Conservation (phyloP, 257 asterid genomes). For the Plantago ovata region DNA sequence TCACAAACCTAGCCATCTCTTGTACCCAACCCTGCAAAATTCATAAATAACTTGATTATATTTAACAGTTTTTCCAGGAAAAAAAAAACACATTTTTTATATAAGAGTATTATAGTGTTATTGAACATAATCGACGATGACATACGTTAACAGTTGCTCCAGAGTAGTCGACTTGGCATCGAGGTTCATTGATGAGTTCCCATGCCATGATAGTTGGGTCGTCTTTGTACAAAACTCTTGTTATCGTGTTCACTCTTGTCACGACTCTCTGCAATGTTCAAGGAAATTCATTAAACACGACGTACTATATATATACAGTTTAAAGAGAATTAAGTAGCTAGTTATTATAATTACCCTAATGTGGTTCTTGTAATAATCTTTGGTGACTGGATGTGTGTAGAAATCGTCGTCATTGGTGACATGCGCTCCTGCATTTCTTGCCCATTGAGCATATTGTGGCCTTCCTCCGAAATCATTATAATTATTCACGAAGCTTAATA, state of each 20-base stretch:
- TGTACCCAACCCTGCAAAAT: constrained; percentile 39
- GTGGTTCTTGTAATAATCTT: constrained; percentile 66
- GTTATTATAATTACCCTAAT: constrained; percentile 50
- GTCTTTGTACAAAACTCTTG: constrained; percentile 42
- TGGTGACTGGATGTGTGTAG: constrained; percentile 53
- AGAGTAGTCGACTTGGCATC: constrained; percentile 63
- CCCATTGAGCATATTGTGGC: constrained; percentile 60
- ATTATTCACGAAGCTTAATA: constrained; percentile 60
- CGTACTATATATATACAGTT: too few relatives aligned
- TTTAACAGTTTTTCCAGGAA: background rate
- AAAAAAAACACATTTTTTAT: too few relatives aligned
- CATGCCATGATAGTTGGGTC: constrained; percentile 86
- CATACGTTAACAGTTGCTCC: constrained; percentile 60
- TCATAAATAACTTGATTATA: background rate
- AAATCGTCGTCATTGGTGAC: constrained; percentile 58
- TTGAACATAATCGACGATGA: background rate
- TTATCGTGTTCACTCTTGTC: constrained; percentile 57
- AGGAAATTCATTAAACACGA: too few relatives aligned
- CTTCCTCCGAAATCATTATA: constrained; percentile 64
- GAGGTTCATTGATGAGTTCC: constrained; percentile 94
- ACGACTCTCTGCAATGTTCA: constrained; percentile 48
- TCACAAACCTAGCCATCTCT: constrained; percentile 67
- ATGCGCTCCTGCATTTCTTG: constrained; percentile 40
- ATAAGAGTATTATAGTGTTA: too few relatives aligned
- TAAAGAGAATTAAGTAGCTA: too few relatives aligned